phyloP scores from a whole-genome alignment of 768 basidiomycete species.

The Russula dissimulans region DNA sequence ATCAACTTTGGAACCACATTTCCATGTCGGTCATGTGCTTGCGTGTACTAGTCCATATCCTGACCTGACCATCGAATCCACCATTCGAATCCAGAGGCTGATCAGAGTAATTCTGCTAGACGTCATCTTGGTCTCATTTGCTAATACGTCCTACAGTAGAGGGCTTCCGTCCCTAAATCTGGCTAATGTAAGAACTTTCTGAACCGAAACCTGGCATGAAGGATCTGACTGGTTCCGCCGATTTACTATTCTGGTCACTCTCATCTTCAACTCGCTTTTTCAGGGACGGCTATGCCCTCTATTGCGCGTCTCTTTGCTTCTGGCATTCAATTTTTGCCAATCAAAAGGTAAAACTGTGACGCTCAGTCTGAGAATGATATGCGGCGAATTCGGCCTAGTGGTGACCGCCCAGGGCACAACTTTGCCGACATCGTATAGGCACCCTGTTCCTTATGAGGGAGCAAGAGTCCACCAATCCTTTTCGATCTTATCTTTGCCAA shows the following conservation, averaged over 20 bases:
- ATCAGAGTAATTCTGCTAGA: constrained; percentile 55
- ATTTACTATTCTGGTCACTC: constrained; percentile 31
- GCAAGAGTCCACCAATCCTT: constrained; percentile 33
- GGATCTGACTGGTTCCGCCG: constrained; percentile 22
- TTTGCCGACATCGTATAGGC: constrained; percentile 33
- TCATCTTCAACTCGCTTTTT: constrained; percentile 31
- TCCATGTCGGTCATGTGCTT: constrained; percentile 34
- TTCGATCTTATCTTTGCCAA: constrained; percentile 29
- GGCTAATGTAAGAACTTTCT: constrained; percentile 42
- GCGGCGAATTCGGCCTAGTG: constrained; percentile 33
- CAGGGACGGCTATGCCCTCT: constrained; percentile 32
- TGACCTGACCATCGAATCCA: constrained; percentile 7
- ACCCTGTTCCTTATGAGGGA: constrained; percentile 34
- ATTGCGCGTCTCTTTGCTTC: constrained; percentile 33
- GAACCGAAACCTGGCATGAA: neutral
- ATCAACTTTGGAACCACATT: constrained; percentile 34
- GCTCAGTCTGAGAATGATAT: constrained; percentile 37
- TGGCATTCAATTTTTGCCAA: constrained; percentile 37
- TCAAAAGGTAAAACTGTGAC: constrained; percentile 40
- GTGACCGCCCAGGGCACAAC: constrained; percentile 30
- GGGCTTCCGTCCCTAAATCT: constrained; percentile 54
- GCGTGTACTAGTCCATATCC: neutral
- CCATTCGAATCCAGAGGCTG: neutral
- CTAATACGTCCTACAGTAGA: constrained; percentile 51
- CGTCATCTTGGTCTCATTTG: constrained; percentile 61